Evolutionary conservation across 768 basidiomycete species (phyloP).

Genomic region (Dentipellis fragilis): DNA sequence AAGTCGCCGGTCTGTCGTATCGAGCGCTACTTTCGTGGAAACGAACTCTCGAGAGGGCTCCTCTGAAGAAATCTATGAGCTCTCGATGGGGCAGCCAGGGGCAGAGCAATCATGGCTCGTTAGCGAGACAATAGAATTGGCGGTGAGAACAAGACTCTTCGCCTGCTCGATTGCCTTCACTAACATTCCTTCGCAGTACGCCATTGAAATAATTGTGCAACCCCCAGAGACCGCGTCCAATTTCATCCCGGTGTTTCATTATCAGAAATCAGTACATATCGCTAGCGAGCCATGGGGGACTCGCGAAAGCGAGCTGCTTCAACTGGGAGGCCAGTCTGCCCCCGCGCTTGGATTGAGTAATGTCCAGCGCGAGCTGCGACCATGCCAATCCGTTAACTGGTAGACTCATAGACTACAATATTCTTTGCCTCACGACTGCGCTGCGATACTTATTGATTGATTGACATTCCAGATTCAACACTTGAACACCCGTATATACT

Average conservation of each 20-base stretch:
- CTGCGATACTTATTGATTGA: too few species aligned
- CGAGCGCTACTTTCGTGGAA: background rate
- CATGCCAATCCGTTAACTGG: background rate
- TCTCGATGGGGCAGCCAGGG: background rate
- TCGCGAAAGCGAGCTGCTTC: constrained; percentile 25
- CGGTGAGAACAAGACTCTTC: background rate
- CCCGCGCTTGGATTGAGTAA: constrained; percentile 26
- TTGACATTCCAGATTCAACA: too few species aligned
- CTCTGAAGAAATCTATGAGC: background rate
- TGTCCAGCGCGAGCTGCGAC: background rate
- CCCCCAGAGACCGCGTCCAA: background rate
- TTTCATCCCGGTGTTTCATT: constrained; percentile 23
- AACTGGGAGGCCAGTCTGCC: constrained; percentile 26
- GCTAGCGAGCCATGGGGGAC: constrained; percentile 31
- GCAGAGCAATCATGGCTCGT: background rate
- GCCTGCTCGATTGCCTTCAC: background rate
- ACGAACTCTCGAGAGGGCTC: background rate
- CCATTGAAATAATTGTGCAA: background rate
- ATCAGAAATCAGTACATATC: constrained; percentile 26
- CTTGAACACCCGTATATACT: too few species aligned
- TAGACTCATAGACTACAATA: background rate
- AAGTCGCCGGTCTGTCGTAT: background rate
- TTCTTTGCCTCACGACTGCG: too few species aligned
- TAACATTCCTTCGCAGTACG: background rate
- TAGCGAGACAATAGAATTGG: constrained; percentile 6